A percentile compares a stretch with the other conserved stretches of the same genome.
Conservation (phyloP, 768 basidiomycete species). For the Cystobasidium onofrii region DNA sequence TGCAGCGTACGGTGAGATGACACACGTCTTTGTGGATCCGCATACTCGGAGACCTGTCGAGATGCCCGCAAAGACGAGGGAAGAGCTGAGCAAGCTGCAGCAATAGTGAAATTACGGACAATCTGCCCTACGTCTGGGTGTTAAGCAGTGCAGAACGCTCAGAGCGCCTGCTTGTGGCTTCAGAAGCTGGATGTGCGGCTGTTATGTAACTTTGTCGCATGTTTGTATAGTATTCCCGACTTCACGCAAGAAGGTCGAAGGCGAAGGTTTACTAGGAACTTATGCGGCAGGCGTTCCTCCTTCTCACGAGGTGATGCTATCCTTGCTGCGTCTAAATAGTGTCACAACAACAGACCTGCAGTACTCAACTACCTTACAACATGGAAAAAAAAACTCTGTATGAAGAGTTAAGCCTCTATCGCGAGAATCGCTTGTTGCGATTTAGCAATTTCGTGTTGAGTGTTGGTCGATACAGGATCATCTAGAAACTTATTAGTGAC, state of each 20-base stretch:
- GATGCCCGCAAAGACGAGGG: conserved; percentile 50
- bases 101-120: neutral
- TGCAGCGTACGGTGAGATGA: conserved; percentile 56
- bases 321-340: neutral
- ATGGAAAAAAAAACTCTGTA: neutral
- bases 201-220: no score
- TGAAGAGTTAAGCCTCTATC: neutral
- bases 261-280: no score
- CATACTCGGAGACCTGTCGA: conserved; percentile 53
- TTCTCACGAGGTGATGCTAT: no score
- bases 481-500: neutral
- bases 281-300: no score
- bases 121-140: no score
- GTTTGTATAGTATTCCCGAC: no score
- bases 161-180: no score
- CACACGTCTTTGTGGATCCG: conserved; percentile 72
- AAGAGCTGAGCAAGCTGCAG: conserved; percentile 51
- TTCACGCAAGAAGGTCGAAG: no score
- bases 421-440: neutral
- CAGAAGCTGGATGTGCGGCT: no score
- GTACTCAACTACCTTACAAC: neutral
- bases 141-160: no score
- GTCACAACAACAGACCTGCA: neutral
- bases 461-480: neutral
- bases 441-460: neutral